These are phyloP conservation scores for Aspergillus bombycis DNA, from an alignment of 2,329 filamentous ascomycete species.

Conservation along the genomic window DNA sequence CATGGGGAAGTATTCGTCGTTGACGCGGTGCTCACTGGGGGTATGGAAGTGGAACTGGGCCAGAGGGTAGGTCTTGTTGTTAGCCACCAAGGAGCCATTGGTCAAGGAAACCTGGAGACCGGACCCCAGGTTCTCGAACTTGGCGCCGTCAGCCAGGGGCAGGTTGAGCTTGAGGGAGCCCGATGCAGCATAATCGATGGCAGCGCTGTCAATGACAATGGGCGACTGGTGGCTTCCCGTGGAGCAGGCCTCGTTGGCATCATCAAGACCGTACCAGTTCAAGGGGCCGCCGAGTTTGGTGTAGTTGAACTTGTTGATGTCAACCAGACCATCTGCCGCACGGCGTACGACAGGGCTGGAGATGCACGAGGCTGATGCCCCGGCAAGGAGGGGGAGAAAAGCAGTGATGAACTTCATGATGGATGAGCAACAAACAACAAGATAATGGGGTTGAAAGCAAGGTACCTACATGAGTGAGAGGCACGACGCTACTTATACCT, in stretches of 20 bases:
- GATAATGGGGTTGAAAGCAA: not conserved
- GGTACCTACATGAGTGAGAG: not conserved
- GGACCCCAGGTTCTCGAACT: conserved; percentile 52
- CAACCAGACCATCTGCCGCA: not conserved
- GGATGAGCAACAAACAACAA: not conserved
- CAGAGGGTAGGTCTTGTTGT: conserved; percentile 47
- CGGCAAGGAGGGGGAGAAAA: not conserved
- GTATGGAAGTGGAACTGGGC: conserved; percentile 65
- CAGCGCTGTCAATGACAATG: conserved; percentile 52
- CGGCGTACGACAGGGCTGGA: not conserved
- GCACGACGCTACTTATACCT: not conserved
- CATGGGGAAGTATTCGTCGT: conserved; percentile 53
- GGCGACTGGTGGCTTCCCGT: conserved; percentile 58
- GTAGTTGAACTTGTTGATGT: conserved; percentile 8
- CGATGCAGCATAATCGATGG: conserved; percentile 21
- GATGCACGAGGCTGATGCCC: not conserved
- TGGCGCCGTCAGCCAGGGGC: conserved; percentile 21
- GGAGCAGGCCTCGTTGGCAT: conserved; percentile 52
- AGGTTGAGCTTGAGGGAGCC: conserved; percentile 27
- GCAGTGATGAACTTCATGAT: not conserved
- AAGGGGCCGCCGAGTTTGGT: conserved; percentile 49
- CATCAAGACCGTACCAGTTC: conserved; percentile 55
- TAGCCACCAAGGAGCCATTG: conserved; percentile 52
- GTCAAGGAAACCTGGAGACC: conserved; percentile 57
- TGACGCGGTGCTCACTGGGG: conserved; percentile 61